Evolutionary conservation across 192 early-diverging fungal species (phyloP).

Genomic region (Paraglomus brasilianum): DNA sequence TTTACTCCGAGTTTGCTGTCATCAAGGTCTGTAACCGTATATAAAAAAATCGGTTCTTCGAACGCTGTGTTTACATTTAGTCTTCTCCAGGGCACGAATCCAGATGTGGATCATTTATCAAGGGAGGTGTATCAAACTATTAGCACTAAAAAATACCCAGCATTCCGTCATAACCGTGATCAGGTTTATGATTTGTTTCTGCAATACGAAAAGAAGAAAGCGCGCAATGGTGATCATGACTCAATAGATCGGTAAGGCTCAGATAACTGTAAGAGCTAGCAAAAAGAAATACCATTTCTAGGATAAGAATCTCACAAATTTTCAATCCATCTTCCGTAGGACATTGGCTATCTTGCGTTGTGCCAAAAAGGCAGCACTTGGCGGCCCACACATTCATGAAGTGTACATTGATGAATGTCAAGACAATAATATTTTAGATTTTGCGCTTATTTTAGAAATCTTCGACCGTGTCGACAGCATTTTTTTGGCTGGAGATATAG

Average conservation of each 20-base stretch:
- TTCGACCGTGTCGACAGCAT: conserved; percentile 11
- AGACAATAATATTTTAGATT: conserved; percentile 21
- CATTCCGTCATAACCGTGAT: conserved; percentile 11
- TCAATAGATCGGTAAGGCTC: conserved; percentile 12
- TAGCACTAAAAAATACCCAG: conserved; percentile 21
- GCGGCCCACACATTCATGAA: conserved; percentile 22
- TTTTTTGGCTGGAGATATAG: conserved; percentile 27
- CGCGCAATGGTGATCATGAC: not conserved
- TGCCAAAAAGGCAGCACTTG: conserved; percentile 10
- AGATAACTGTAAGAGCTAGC: too few species aligned
- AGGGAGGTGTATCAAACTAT: conserved; percentile 4
- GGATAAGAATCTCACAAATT: not conserved
- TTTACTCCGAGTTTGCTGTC: conserved; percentile 13
- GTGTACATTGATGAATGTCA: conserved; percentile 30
- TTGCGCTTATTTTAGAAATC: conserved; percentile 17
- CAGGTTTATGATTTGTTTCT: conserved; percentile 25
- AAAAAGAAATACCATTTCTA: too few species aligned
- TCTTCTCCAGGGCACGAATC: conserved; percentile 12
- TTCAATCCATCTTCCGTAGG: not conserved
- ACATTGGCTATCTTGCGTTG: conserved; percentile 18
- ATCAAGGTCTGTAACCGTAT: conserved; percentile 11
- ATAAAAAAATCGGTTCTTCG: not conserved
- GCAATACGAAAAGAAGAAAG: conserved; percentile 8
- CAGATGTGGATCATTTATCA: conserved; percentile 4
- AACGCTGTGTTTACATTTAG: not conserved